These are phyloP conservation scores for Gastrolobium bilobum DNA, from an alignment of 306 rosid genomes.

Conservation along the genomic window DNA sequence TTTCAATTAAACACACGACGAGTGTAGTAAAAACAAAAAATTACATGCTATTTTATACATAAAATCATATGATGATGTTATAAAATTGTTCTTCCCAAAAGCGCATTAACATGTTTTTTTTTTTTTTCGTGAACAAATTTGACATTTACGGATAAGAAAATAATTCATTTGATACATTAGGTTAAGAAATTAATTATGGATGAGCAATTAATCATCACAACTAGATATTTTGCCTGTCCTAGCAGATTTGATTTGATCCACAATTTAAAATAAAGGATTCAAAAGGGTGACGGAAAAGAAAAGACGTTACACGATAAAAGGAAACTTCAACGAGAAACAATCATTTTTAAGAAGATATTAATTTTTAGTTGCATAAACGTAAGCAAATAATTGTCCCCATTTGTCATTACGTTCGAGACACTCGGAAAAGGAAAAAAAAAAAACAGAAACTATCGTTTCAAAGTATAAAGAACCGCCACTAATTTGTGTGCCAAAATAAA, in stretches of 20 bases:
- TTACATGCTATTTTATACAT: too few species aligned
- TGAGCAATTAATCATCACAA: not conserved
- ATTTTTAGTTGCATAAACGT: too few species aligned
- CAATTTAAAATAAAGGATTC: not conserved
- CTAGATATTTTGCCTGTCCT: not conserved
- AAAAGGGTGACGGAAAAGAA: too few species aligned
- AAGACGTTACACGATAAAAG: not conserved
- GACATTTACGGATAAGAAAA: not conserved
- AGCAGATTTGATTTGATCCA: not conserved
- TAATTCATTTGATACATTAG: not conserved
- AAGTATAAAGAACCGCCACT: too few species aligned
- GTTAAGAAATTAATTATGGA: conserved; percentile 6
- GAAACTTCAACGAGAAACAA: not conserved
- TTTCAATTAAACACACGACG: too few species aligned
- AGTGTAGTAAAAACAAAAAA: too few species aligned
- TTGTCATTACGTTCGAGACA: too few species aligned
- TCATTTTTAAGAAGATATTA: not conserved
- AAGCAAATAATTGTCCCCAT: too few species aligned
- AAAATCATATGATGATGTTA: too few species aligned
- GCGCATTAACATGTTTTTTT: not conserved
- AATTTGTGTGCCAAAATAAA: too few species aligned
- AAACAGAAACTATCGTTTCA: too few species aligned
- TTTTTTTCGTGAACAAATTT: not conserved
- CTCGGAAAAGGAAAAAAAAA: too few species aligned
- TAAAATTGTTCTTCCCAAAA: not conserved